Base-by-base conservation (phyloP, 2,329 filamentous ascomycete species). In the Xylariaceae sp. region DNA sequence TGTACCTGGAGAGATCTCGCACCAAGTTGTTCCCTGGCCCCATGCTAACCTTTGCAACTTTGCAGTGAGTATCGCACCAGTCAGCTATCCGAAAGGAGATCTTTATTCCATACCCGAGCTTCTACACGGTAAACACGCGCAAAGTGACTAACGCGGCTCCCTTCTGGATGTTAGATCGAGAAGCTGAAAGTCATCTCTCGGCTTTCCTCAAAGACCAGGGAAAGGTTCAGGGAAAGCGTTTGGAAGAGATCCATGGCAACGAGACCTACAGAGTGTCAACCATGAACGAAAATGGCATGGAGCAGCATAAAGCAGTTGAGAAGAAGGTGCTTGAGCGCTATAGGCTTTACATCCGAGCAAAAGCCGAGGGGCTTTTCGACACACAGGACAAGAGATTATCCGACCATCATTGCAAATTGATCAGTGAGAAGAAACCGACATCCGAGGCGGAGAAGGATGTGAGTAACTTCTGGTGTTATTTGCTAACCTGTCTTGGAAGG, bases 191-290 rank as follows among this genome's bases (percentile, higher is more conserved):
- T 15, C 60, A 75, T 36, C 62, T 81, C 22, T 57, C 63, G 0
- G 56, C 59, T 0, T 78, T 75, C 40, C 62, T 81, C 1, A 63
- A 67, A 0, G 58, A 69, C 0, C 69, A 72, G 36, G 58, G 64
- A 1, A 51, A 52, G 1, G 60, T 64, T 1, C 70, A 75, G 0
- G 53, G 62, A 3, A 51, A 53, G 0, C 66, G 69, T 2, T 66
- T 81, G 0, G 40, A 58, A 1, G 60, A 73, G 0, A 68, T 76
- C 1, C 81, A n/a, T 76, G 54, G 53, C 66, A 0, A 82, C 6
- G 82, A 86, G 56, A 68, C 67, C 0, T 65, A 72, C 11, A 73
- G 75, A 10, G 70, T 82, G 0, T 78, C 81, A 51, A 85, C 82
- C 0, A 74, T 81, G 10, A 77, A 81, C 39, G 62, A 67, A 0